Base-by-base conservation (phyloP, 306 rosid species). In the Begonia peltatifolia region DNA sequence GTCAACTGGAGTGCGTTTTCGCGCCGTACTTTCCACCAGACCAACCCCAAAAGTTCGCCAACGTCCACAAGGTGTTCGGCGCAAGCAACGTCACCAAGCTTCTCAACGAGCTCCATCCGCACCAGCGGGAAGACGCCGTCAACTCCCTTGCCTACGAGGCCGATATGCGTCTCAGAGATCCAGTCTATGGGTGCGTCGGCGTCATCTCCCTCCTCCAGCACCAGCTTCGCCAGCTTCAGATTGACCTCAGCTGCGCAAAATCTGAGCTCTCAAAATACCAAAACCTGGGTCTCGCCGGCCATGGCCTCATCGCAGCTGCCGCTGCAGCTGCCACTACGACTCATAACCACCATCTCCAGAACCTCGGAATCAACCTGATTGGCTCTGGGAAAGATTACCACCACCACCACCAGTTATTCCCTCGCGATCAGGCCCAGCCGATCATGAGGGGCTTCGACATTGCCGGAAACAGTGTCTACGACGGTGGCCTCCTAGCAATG, bases 11-110 rank as follows among this genome's bases (percentile, higher is more conserved):
- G 74, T 90, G 95, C 47, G 95, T 85, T 25, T 90, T 85, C 57
- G 95, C 95, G 18, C 97, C 97, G 0, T 90, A 90, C 59, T 90
- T 90, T 46, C 95, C 97, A 13, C 97, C 95, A 2, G 97, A 90
- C 67, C 97, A 90, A 57, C 97, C 97, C 0, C 94, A 85, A 52
- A 90, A 90, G 56, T 90, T 90, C 41, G 95, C 94, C 0, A 85
- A 90, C 22, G 97, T 90, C 25, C 97, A 85, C 63, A 85, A 83
- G 61, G 89, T 84, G 17, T 89, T 89, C 23, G 97, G 97, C 1
- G 95, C 97, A 1, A 90, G 97, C 61, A 90, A 90, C 56, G 95
- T 90, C 13, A 83, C 94, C 0, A 90, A 90, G 61, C 85, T 90
- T 9, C 87, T 90, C 49, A 90, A 90, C 36, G 95, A 90, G 60